phyloP scores from a whole-genome alignment of 768 basidiomycete genomes.

The Naematelia encephala region DNA sequence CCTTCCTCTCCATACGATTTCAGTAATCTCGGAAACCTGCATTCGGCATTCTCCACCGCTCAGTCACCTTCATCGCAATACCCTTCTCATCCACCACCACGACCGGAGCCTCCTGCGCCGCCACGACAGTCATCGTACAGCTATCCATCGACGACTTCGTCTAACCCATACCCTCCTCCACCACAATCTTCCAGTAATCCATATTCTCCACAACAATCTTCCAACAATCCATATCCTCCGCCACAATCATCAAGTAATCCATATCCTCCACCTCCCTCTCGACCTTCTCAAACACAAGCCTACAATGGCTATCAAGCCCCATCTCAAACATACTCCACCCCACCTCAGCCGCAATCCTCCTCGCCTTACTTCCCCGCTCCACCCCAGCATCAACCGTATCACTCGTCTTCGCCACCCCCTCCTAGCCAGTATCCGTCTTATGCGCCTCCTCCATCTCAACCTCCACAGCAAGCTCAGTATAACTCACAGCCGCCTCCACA shows the following conservation, averaged over 20 bases:
- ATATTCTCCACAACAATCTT: conserved; percentile 62
- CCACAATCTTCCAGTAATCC: conserved; percentile 55
- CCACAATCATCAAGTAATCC: conserved; percentile 55
- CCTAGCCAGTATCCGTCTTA: conserved; percentile 11
- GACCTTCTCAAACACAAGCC: conserved; percentile 78
- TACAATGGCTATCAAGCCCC: conserved; percentile 62
- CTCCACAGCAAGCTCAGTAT: conserved; percentile 8
- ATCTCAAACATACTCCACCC: conserved; percentile 74
- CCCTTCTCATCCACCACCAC: neutral
- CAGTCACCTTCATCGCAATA: conserved; percentile 6
- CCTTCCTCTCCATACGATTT: conserved; percentile 49
- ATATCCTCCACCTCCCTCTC: conserved; percentile 65
- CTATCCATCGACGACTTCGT: conserved; percentile 21
- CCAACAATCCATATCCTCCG: conserved; percentile 54
- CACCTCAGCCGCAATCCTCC: conserved; percentile 71
- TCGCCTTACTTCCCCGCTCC: conserved; percentile 1
- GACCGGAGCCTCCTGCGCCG: conserved; percentile 10
- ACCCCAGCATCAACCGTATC: conserved; percentile 6
- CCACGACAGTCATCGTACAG: conserved; percentile 14
- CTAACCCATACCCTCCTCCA: conserved; percentile 56
- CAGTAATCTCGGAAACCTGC: conserved; percentile 26
- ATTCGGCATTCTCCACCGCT: conserved; percentile 35
- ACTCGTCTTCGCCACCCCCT: conserved; percentile 9
- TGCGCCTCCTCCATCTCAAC: conserved; percentile 11
- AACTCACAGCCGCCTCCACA: conserved; percentile 8